Conservation (phyloP, 139 green algal genomes). For the Tetraselmis chui region DNA sequence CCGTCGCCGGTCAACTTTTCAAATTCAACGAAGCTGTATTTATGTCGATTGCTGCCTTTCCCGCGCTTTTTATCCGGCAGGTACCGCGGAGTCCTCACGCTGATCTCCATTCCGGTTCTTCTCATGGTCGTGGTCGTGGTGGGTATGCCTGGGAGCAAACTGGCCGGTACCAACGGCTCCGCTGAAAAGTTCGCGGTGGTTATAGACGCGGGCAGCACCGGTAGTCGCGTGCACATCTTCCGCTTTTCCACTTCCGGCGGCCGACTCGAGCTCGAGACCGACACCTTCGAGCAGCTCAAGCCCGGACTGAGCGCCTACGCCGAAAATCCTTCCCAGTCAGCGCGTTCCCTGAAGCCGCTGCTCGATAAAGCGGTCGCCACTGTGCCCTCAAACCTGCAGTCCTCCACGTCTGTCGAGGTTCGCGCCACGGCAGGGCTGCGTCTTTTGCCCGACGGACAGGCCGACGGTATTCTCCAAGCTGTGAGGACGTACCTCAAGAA, state of each 20-base stretch:
- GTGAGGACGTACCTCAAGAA: constrained; percentile 49
- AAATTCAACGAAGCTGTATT: too few species aligned
- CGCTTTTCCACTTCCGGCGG: constrained; percentile 55
- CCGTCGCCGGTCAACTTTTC: too few species aligned
- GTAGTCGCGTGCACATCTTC: constrained; percentile 92
- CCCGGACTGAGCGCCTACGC: constrained; percentile 83
- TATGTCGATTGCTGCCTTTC: too few species aligned
- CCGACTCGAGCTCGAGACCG: constrained; percentile 58
- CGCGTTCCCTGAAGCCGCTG: constrained; percentile 69
- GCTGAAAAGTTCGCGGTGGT: constrained; percentile 72
- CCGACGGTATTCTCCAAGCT: constrained; percentile 78
- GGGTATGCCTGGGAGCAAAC: constrained; percentile 38
- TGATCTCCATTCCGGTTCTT: constrained; percentile 53
- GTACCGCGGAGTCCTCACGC: constrained; percentile 50
- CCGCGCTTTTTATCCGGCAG: constrained; percentile 30
- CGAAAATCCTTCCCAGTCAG: constrained; percentile 64
- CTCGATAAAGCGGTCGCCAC: constrained; percentile 73
- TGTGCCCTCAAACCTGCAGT: constrained; percentile 59
- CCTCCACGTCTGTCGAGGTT: constrained; percentile 65
- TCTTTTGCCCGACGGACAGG: constrained; percentile 76
- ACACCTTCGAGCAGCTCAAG: constrained; percentile 90
- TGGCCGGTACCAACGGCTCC: background rate
- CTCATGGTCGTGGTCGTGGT: constrained; percentile 51
- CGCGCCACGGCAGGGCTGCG: constrained; percentile 92
- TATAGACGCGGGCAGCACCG: constrained; percentile 93